These are phyloP conservation scores for Penicillium sp. DNA, from an alignment of 2,329 filamentous ascomycete genomes.

Conservation along the genomic window DNA sequence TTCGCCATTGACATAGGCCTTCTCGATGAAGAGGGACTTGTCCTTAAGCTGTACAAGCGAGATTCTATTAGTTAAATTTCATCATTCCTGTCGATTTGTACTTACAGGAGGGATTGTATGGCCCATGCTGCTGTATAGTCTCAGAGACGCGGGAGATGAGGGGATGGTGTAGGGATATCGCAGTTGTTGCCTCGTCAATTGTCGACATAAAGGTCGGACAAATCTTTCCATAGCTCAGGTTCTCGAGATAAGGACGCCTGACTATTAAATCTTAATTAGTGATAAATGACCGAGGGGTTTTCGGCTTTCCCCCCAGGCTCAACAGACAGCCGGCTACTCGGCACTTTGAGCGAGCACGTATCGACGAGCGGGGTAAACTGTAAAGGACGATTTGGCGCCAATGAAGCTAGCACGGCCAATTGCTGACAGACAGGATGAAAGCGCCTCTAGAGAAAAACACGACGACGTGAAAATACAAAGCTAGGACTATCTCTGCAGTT, in stretches of 20 bases:
- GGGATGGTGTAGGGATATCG: slow-evolving; percentile 36
- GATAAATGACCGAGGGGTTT: background rate
- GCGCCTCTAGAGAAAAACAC: background rate
- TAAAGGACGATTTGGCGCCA: no score
- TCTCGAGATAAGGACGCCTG: background rate
- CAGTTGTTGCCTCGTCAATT: slow-evolving; percentile 31
- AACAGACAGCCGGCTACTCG: background rate
- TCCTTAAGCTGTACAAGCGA: slow-evolving; percentile 62
- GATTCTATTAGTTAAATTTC: slow-evolving; percentile 4
- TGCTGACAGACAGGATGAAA: no score
- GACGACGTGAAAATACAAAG: background rate
- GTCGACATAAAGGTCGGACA: slow-evolving; percentile 32
- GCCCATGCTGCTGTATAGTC: slow-evolving; percentile 40
- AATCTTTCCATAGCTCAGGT: slow-evolving; percentile 30
- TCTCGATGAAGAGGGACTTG: slow-evolving; percentile 75
- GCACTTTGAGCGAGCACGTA: background rate
- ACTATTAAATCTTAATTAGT: background rate
- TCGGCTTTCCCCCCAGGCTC: background rate
- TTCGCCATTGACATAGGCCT: slow-evolving; percentile 86
- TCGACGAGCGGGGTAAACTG: background rate
- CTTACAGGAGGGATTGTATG: slow-evolving; percentile 39
- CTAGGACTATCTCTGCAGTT: background rate
- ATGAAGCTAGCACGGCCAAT: no score
- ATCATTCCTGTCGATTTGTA: background rate
- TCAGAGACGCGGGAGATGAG: slow-evolving; percentile 23